Base-by-base conservation (phyloP, 768 basidiomycete genomes). In the Leucosporidium creatinivorum region DNA sequence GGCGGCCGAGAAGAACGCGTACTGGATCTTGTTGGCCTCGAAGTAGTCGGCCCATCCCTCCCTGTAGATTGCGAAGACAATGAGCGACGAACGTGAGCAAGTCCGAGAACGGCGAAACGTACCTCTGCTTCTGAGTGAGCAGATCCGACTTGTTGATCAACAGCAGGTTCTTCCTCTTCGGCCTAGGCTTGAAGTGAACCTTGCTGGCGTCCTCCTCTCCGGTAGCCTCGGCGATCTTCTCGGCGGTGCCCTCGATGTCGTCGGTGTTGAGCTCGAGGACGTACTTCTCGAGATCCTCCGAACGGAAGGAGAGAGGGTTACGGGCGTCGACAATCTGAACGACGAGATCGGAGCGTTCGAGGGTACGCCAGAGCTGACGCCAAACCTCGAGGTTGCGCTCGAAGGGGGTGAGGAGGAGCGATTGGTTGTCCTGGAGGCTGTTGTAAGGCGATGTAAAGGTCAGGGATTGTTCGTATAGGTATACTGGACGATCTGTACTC, bases 381-480 rank as follows among this genome's bases (percentile, higher is more conserved):
- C 96, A 98, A 18, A 99, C 96, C 81, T 98, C 93, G 39, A 99
- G 80, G 76, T 98, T 99, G 58, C 93, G 88, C 77, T 99, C 96
- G 75, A 96, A 99, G 7, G 93, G 94, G 0, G 93, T 94, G 1
- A 97, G 81, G n/a, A 97, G 83, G 33, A 98, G 84, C 50, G 85
- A 84, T 64, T 94, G 88, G 68, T 84, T 82, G 74, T 96, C 92
- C 76, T 94, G 91, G 18, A 97, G 81, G 65, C 93, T 96, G 65
- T 55, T 50, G 8, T 5, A 10, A 10, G 33, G 33, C 33, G 44
- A 19, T 23, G 23, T 10, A 23, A 51, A 23, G 26, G 33, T 49
- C 39, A 60, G 62, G 19, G 28, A 52, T 30, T 51, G 61, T 36
- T 49, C 33, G 33, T 33, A 10, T 33, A 5, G n/a, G 26, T 19